Evolutionary conservation across 257 asterid genomes (phyloP), one percentile per base, ranked within the genome.

Genomic region (Plantago elongata): DNA sequence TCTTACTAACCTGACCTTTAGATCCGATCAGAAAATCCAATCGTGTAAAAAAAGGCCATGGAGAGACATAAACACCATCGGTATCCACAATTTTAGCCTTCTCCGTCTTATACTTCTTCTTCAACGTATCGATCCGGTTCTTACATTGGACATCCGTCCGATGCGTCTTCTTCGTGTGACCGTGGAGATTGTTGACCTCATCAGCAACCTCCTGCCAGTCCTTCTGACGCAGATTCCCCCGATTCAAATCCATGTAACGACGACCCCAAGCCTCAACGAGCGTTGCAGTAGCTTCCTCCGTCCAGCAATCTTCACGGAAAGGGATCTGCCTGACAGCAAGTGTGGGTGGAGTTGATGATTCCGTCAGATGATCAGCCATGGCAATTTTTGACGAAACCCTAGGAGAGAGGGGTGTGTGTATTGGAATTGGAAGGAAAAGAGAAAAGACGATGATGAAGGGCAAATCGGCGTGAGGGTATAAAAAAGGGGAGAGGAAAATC

Each of bases 181-280:
- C 96, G 54, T 90, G 97, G 3, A 56, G 78, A 0, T 71, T 62
- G 64, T 85, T 90, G 0, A 90, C 96, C 44, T 81, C 75, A 49
- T 85, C 94, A 0, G 95, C 89, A 45, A 90, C 96, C 59, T 83
- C 89, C 63, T 85, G 84, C 96, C 96, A 90, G 61, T 90, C 98
- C 72, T 88, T 88, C 74, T 80, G 95, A 0, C 94, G 86, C 60
- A 90, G 87, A 58, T 83, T 85, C 5, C 97, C 95, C 1, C 90
- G 71, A 59, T 87, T 87, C 11, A 90, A 83, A 45, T 85, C 95
- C 72, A 87, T 0, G 63, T 75, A 90, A 0, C 97, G 87, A 16
- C 84, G 77, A 0, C 95, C 96, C 97, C 96, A 90, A 1, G 90
- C 79, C 48, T 90, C 95, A 1, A 87, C 84, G 0, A 90, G 79